A percentile compares a stretch with the other conserved stretches of the same genome.
These are phyloP conservation scores for Eutypella sp. DNA, from an alignment of 2,329 filamentous ascomycete species.

Conservation along the genomic window DNA sequence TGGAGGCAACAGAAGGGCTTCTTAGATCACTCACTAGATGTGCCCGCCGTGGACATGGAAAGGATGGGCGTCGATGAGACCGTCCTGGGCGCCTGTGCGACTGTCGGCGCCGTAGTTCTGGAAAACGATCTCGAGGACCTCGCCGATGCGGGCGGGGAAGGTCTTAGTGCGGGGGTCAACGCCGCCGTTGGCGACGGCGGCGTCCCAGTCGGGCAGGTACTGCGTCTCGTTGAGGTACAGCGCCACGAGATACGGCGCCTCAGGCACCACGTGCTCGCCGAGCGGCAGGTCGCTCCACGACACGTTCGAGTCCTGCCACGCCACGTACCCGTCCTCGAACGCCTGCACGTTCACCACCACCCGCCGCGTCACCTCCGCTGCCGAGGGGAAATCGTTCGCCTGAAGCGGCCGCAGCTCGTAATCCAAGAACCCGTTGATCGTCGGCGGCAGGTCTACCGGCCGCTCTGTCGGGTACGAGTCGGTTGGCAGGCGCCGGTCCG, in stretches of 20 bases:
- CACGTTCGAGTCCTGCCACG: not conserved
- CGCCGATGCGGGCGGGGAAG: constrained; percentile 40
- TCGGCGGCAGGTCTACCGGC: constrained; percentile 19
- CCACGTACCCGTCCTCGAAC: constrained; percentile 23
- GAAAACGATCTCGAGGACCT: constrained; percentile 40
- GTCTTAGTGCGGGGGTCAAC: constrained; percentile 36
- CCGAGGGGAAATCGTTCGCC: constrained; percentile 19
- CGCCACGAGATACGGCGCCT: constrained; percentile 38
- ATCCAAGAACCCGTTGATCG: constrained; percentile 23
- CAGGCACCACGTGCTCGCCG: constrained; percentile 27
- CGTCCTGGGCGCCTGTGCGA: constrained; percentile 13
- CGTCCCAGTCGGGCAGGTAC: constrained; percentile 36
- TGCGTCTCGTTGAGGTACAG: constrained; percentile 34
- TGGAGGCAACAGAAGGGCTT: not conserved
- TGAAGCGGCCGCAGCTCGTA: constrained; percentile 27
- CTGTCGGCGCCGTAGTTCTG: constrained; percentile 37
- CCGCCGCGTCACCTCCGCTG: constrained; percentile 29
- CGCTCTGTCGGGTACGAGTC: constrained; percentile 13
- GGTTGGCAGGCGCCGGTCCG: not conserved
- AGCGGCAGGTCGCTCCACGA: constrained; percentile 3
- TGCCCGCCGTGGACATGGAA: constrained; percentile 43
- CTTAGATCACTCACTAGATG: not conserved
- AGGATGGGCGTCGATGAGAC: constrained; percentile 34
- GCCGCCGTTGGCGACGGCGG: constrained; percentile 34
- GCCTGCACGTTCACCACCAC: constrained; percentile 29